Conservation (phyloP, 805 yeast species). For the Schizosaccharomyces japonicus region DNA sequence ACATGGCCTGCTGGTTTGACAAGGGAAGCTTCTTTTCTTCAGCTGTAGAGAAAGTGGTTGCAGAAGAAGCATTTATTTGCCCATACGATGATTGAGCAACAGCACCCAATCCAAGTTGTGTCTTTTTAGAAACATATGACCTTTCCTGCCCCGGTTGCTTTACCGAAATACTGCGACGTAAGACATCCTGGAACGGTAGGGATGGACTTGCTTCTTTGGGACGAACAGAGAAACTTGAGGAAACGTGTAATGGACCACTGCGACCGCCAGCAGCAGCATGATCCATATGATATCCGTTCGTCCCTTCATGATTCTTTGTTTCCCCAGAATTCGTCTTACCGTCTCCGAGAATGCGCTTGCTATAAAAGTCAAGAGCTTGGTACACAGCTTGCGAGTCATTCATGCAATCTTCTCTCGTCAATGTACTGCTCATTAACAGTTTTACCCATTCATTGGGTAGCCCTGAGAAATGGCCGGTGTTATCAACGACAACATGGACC, state of each 20-base stretch:
- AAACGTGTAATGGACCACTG: too few species aligned
- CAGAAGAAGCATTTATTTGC: not conserved
- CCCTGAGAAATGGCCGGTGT: slow-evolving; percentile 72
- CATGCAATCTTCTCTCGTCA: slow-evolving; percentile 66
- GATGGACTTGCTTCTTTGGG: not conserved
- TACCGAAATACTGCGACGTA: not conserved
- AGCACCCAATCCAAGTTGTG: not conserved
- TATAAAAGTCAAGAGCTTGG: slow-evolving; percentile 67
- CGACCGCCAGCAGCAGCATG: too few species aligned
- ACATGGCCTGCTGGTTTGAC: slow-evolving; percentile 46
- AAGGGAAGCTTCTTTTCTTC: slow-evolving; percentile 10
- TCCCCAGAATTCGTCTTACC: slow-evolving; percentile 8
- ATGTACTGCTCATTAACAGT: slow-evolving; percentile 61
- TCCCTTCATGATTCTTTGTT: slow-evolving; percentile 12
- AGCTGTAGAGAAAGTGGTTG: not conserved
- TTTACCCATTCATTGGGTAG: slow-evolving; percentile 84
- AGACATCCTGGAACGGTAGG: not conserved
- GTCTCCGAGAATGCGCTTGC: slow-evolving; percentile 13
- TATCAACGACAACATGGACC: slow-evolving; percentile 84
- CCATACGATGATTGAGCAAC: not conserved
- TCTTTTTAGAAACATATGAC: not conserved
- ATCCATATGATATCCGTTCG: too few species aligned
- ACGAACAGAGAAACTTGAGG: not conserved
- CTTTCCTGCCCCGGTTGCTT: not conserved
- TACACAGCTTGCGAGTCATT: slow-evolving; percentile 85